These are phyloP conservation scores for Trametes coccinea DNA, from an alignment of 768 basidiomycete species.

Conservation along the genomic window DNA sequence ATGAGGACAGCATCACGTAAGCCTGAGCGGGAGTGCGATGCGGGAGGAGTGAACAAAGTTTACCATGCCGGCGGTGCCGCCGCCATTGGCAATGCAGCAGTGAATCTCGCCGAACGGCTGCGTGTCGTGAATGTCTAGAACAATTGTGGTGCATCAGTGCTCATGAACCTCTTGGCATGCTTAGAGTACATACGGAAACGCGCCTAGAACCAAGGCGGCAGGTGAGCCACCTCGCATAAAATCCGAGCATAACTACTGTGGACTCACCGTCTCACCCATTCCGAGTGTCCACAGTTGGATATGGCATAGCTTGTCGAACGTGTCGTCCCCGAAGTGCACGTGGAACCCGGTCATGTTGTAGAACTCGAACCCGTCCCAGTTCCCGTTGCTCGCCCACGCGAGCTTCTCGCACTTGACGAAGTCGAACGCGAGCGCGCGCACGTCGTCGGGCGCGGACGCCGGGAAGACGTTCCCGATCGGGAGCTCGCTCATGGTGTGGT, in stretches of 20 bases:
- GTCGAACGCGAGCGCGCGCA: constrained; percentile 28
- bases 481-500: constrained; percentile 26
- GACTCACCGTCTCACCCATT: not conserved
- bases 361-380: constrained; percentile 31
- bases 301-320: constrained; percentile 27
- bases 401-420: constrained; percentile 30
- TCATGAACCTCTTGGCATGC: too few relatives aligned
- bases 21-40: not conserved
- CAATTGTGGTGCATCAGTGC: not conserved
- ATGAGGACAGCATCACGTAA: not conserved
- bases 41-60: not conserved
- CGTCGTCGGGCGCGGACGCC: constrained; percentile 15
- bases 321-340: constrained; percentile 30
- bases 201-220: not conserved
- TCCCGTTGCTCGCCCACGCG: constrained; percentile 27
- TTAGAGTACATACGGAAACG: not conserved
- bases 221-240: too few relatives aligned
- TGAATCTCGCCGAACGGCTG: not conserved
- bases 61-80: not conserved
- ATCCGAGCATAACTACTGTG: too few relatives aligned
- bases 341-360: constrained; percentile 34
- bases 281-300: constrained; percentile 31
- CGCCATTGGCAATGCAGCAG: not conserved
- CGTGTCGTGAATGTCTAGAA: not conserved
- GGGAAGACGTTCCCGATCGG: constrained; percentile 21